These are phyloP conservation scores for Penicillium arizonense DNA, from an alignment of 495 filamentous ascomycete genomes.

Conservation along the genomic window DNA sequence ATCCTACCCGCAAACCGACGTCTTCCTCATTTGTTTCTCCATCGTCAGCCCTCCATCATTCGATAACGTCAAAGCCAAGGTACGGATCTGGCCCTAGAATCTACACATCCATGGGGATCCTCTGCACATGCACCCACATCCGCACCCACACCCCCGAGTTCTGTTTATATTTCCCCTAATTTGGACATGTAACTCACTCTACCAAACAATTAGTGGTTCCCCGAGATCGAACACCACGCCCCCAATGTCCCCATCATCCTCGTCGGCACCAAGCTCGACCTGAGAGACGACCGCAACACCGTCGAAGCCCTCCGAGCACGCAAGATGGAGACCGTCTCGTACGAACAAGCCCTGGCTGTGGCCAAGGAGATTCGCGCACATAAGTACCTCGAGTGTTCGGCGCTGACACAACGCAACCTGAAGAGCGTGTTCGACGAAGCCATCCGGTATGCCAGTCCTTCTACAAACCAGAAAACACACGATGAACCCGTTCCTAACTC, in stretches of 20 bases:
- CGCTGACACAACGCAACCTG: constrained; percentile 88
- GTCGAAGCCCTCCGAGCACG: constrained; percentile 73
- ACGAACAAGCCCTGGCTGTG: constrained; percentile 79
- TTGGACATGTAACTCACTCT: background rate
- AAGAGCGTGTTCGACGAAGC: constrained; percentile 99
- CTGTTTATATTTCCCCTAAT: background rate
- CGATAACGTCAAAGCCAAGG: constrained; percentile 96
- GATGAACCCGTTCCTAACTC: background rate
- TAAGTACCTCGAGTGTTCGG: constrained; percentile 98
- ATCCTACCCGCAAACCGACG: constrained; percentile 96
- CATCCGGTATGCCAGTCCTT: constrained; percentile 64
- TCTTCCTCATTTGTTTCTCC: constrained; percentile 98
- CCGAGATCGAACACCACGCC: constrained; percentile 95
- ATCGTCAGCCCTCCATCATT: constrained; percentile 97
- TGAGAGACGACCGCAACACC: constrained; percentile 86
- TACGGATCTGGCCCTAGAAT: constrained; percentile 23
- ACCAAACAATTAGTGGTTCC: constrained; percentile 69
- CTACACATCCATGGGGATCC: background rate
- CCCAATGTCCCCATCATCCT: constrained; percentile 95
- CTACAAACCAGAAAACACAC: background rate
- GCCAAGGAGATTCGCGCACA: constrained; percentile 90
- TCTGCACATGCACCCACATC: background rate
- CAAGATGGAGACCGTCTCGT: constrained; percentile 88
- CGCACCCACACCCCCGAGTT: background rate
- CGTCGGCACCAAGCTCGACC: constrained; percentile 95